These are phyloP conservation scores for Hypoxylon sp. DNA, from an alignment of 2,329 filamentous ascomycete species.

Conservation along the genomic window DNA sequence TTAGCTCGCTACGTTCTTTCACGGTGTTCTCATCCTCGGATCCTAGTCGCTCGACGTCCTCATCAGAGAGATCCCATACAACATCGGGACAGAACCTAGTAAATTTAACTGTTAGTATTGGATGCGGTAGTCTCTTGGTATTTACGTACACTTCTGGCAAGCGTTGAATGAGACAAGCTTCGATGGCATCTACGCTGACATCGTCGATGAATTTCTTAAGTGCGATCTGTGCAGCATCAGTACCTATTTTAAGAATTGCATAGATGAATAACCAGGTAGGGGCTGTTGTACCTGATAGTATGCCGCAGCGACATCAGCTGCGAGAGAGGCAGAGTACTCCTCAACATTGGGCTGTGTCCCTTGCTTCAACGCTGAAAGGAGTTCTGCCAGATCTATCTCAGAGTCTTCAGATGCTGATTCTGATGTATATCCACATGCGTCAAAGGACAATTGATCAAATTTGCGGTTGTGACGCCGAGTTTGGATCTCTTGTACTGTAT, in stretches of 20 bases:
- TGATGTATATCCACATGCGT: conserved; percentile 7
- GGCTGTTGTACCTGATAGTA: conserved; percentile 46
- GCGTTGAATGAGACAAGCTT: conserved; percentile 48
- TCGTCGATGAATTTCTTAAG: conserved; percentile 52
- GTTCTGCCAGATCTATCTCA: background rate
- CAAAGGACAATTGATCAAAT: conserved; percentile 33
- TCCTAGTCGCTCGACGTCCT: conserved; percentile 47
- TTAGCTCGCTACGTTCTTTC: conserved; percentile 40
- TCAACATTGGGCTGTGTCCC: conserved; percentile 45
- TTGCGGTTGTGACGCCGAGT: conserved; percentile 43
- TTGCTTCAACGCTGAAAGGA: conserved; percentile 31
- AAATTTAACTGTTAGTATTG: conserved; percentile 5
- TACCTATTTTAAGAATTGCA: background rate
- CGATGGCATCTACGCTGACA: conserved; percentile 50
- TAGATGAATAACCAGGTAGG: background rate
- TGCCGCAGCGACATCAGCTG: conserved; percentile 47
- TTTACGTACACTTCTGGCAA: conserved; percentile 50
- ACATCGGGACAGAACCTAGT: conserved; percentile 46
- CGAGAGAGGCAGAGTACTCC: conserved; percentile 47
- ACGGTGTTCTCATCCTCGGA: conserved; percentile 48
- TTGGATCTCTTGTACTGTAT: conserved; percentile 45
- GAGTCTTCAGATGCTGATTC: background rate
- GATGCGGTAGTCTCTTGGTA: no score
- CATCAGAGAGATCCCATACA: conserved; percentile 48
- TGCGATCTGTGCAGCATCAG: conserved; percentile 46